These are phyloP conservation scores for Penicillium sp. DNA, from an alignment of 2,329 filamentous ascomycete species.

Conservation along the genomic window DNA sequence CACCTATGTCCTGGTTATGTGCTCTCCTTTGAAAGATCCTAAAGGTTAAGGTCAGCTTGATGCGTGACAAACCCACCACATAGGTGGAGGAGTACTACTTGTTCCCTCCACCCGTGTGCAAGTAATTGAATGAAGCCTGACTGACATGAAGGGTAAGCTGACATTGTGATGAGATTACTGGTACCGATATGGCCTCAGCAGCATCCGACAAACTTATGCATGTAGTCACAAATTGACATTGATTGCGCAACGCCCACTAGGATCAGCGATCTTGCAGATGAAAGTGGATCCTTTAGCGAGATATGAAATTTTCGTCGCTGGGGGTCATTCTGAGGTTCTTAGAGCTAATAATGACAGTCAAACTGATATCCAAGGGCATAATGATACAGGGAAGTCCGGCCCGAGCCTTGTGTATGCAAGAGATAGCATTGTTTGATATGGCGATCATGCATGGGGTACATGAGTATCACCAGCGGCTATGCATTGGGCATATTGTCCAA, in stretches of 20 bases:
- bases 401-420: background rate
- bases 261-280: constrained; percentile 8
- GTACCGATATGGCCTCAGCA: background rate
- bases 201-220: constrained; percentile 2
- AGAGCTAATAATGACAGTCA: too few species aligned
- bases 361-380: too few species aligned
- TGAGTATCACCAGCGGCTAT: too few species aligned
- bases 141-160: constrained; percentile 10
- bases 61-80: too few species aligned
- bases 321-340: background rate
- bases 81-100: too few species aligned
- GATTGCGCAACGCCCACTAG: background rate
- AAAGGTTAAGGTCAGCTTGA: too few species aligned
- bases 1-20: too few species aligned
- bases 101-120: too few species aligned
- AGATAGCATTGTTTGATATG: background rate
- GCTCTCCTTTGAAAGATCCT: too few species aligned
- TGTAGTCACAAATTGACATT: background rate
- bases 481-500: too few species aligned
- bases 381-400: too few species aligned
- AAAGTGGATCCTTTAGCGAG: background rate
- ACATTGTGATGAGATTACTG: constrained; percentile 2
- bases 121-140: background rate
- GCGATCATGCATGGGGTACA: constrained; percentile 8
- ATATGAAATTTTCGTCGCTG: background rate